Evolutionary conservation across 2,329 filamentous ascomycete species (phyloP).

Genomic region (Leptodontidium sp.): DNA sequence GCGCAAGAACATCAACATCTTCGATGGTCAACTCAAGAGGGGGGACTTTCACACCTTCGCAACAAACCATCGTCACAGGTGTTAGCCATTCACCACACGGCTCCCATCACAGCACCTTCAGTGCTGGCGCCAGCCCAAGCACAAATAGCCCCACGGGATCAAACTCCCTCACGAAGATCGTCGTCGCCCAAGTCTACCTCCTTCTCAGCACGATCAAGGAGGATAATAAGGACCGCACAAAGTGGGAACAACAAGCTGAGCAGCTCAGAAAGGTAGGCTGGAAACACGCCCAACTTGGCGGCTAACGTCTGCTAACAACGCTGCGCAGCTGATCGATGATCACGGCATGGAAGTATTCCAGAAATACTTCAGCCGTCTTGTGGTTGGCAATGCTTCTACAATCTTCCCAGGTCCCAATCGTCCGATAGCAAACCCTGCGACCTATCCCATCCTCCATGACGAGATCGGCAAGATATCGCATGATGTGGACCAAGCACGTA

Average conservation of each 20-base stretch:
- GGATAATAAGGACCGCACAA: constrained; percentile 81
- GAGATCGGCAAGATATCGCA: constrained; percentile 88
- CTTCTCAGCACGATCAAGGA: constrained; percentile 94
- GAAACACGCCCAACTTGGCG: not conserved
- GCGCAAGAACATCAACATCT: constrained; percentile 46
- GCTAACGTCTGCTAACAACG: constrained; percentile 22
- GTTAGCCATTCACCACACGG: constrained; percentile 49
- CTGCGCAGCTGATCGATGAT: constrained; percentile 83
- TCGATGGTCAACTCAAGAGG: constrained; percentile 50
- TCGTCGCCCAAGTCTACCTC: constrained; percentile 93
- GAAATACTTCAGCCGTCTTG: constrained; percentile 92
- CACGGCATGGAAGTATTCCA: constrained; percentile 99
- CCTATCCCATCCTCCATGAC: constrained; percentile 80
- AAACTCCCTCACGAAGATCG: constrained; percentile 85
- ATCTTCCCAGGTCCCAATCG: constrained; percentile 86
- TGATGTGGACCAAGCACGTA: constrained; percentile 82
- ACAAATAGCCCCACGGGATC: constrained; percentile 54
- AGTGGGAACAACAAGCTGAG: constrained; percentile 92
- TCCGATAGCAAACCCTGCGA: constrained; percentile 77
- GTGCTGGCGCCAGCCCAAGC: constrained; percentile 47
- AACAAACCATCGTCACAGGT: constrained; percentile 48
- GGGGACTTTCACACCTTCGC: constrained; percentile 49
- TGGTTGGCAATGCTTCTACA: constrained; percentile 88
- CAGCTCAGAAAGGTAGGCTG: constrained; percentile 85
- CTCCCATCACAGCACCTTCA: constrained; percentile 56